A percentile compares a stretch with the other conserved stretches of the same genome.
phyloP scores from a whole-genome alignment of 495 filamentous ascomycete species.

The Penicillium egyptiacum region DNA sequence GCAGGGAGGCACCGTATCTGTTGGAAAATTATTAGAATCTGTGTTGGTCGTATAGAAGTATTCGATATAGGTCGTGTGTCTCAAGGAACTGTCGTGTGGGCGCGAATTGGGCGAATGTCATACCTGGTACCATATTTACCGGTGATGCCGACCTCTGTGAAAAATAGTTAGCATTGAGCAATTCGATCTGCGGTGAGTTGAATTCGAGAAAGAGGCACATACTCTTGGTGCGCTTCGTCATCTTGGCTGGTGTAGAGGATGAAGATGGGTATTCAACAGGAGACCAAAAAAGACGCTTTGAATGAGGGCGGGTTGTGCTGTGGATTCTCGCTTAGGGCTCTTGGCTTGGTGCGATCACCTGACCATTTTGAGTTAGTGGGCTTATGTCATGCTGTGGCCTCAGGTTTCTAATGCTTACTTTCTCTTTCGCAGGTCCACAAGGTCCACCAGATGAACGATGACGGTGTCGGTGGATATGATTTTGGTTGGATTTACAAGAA shows the following conservation, averaged over 20 bases:
- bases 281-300: constrained; percentile 43
- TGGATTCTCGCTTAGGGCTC: constrained; percentile 48
- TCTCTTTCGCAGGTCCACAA: constrained; percentile 1
- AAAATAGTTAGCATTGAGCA: constrained; percentile 35
- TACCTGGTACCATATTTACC: constrained; percentile 72
- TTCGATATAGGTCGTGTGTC: constrained; percentile 16
- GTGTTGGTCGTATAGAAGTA: constrained; percentile 17
- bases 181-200: neutral
- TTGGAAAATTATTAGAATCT: constrained; percentile 31
- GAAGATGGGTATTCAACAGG: constrained; percentile 46
- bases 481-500: neutral
- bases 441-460: constrained; percentile 9
- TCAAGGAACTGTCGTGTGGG: constrained; percentile 24
- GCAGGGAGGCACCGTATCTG: constrained; percentile 98
- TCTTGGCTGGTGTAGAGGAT: constrained; percentile 59
- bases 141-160: constrained; percentile 78
- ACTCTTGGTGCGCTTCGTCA: constrained; percentile 97
- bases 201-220: constrained; percentile 27
- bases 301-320: constrained; percentile 46
- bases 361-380: constrained; percentile 19
- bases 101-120: constrained; percentile 32
- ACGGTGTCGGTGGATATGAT: constrained; percentile 1
- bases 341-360: constrained; percentile 32
- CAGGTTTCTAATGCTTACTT: constrained; percentile 12
- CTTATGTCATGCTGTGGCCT: constrained; percentile 16